Percentiles rank a stretch among this genome's conserved stretches.
Conservation (phyloP, 495 filamentous ascomycete species). For the Oleoguttula mirabilis region DNA sequence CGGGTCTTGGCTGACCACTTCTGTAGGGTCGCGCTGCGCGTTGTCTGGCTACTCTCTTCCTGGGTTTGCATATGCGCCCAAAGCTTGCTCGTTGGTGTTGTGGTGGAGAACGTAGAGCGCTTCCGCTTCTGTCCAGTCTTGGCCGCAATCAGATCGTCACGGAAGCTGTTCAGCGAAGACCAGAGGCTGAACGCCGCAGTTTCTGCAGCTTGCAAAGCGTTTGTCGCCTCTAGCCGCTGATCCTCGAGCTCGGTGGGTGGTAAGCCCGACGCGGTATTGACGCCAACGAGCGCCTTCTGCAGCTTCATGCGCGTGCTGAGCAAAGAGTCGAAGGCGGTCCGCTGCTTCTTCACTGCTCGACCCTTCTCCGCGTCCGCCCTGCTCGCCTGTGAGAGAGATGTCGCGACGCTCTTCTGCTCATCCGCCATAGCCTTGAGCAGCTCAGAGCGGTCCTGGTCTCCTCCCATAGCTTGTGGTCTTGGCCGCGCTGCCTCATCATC, state of each 20-base stretch:
- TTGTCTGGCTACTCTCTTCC: conserved; percentile 40
- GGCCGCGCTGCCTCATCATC: conserved; percentile 27
- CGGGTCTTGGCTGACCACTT: conserved; percentile 56
- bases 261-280: conserved; percentile 50
- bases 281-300: conserved; percentile 74
- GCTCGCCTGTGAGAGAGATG: conserved; percentile 58
- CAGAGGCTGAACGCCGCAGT: conserved; percentile 77
- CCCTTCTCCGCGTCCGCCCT: conserved; percentile 76
- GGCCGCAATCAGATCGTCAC: conserved; percentile 44
- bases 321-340: conserved; percentile 71
- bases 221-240: conserved; percentile 3
- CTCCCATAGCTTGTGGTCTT: conserved; percentile 24
- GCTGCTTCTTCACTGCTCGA: conserved; percentile 67
- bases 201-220: conserved; percentile 62
- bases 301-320: conserved; percentile 79
- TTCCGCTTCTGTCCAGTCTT: conserved; percentile 44
- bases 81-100: conserved; percentile 43
- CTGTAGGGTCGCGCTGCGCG: conserved; percentile 46
- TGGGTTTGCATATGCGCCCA: conserved; percentile 62
- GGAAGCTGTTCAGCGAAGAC: conserved; percentile 67
- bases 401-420: conserved; percentile 56
- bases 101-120: conserved; percentile 35
- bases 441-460: conserved; percentile 37
- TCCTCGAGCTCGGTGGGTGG: conserved; percentile 20
- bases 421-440: conserved; percentile 55